These are phyloP conservation scores for Tolypocladium capitatum DNA, from an alignment of 2,329 filamentous ascomycete genomes.

Conservation along the genomic window DNA sequence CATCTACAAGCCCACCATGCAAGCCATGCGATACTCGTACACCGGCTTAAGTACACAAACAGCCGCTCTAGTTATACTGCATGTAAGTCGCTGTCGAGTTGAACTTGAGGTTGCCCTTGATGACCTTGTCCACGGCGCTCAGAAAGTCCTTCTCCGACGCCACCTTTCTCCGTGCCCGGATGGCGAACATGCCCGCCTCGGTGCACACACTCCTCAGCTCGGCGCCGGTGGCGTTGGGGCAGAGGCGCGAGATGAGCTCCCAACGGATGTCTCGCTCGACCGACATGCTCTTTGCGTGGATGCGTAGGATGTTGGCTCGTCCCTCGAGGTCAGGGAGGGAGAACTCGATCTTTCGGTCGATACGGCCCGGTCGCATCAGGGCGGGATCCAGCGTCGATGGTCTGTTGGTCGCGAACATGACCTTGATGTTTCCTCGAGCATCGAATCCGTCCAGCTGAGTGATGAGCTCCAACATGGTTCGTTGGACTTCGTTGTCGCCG, in stretches of 20 bases:
- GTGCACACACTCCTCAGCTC: slow-evolving; percentile 94
- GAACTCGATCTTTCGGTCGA: slow-evolving; percentile 98
- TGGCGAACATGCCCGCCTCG: slow-evolving; percentile 97
- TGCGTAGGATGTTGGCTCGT: slow-evolving; percentile 91
- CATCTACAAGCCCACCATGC: slow-evolving; percentile 12
- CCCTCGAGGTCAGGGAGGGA: slow-evolving; percentile 93
- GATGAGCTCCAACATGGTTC: slow-evolving; percentile 96
- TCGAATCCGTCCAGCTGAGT: slow-evolving; percentile 96
- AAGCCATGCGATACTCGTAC: slow-evolving; percentile 18
- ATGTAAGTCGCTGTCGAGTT: slow-evolving; percentile 97
- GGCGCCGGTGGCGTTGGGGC: slow-evolving; percentile 92
- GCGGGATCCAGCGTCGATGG: slow-evolving; percentile 94
- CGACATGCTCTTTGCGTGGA: slow-evolving; percentile 99
- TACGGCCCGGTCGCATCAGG: slow-evolving; percentile 91
- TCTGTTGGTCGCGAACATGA: slow-evolving; percentile 98
- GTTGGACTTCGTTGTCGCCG: slow-evolving; percentile 93
- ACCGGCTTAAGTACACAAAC: slow-evolving; percentile 16
- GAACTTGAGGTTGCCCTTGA: slow-evolving; percentile 98
- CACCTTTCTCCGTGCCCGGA: slow-evolving; percentile 87
- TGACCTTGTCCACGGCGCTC: slow-evolving; percentile 96
- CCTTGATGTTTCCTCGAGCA: slow-evolving; percentile 94
- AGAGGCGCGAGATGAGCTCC: slow-evolving; percentile 95
- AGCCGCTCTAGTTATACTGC: slow-evolving; percentile 76
- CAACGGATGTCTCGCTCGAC: slow-evolving; percentile 97
- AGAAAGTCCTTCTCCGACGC: slow-evolving; percentile 98